Conservation (phyloP, 495 filamentous ascomycete species). For the Clavariopsis aquatica region DNA sequence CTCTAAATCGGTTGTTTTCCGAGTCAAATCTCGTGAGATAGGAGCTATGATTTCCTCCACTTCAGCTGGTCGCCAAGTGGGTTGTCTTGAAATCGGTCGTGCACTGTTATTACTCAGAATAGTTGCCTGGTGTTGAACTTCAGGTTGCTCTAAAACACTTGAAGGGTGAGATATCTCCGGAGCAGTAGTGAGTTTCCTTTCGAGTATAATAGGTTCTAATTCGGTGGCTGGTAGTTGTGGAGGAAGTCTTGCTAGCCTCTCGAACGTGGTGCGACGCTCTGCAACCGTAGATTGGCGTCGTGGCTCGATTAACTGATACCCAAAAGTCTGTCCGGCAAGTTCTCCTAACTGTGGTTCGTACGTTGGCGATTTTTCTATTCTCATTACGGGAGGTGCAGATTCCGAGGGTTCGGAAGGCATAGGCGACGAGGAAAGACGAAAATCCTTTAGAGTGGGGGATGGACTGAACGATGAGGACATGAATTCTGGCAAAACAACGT, state of each 20-base stretch:
- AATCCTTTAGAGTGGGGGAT: not conserved
- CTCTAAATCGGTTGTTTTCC: not conserved
- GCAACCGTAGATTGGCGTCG: not conserved
- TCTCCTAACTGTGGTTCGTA: not conserved
- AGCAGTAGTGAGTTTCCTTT: too few relatives aligned
- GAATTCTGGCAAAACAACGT: not conserved
- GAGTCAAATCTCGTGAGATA: not conserved
- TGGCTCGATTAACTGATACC: not conserved
- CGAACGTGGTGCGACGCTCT: not conserved
- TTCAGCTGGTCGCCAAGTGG: too few relatives aligned
- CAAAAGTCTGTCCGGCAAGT: not conserved
- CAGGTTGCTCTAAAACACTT: too few relatives aligned
- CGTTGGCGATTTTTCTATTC: not conserved
- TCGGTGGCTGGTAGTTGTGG: not conserved
- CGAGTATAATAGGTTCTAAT: too few relatives aligned
- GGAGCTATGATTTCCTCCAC: too few relatives aligned
- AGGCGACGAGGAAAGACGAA: not conserved
- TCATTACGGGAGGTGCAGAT: not conserved
- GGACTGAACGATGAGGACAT: not conserved
- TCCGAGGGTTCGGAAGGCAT: not conserved
- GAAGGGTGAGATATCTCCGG: too few relatives aligned
- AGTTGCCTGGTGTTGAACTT: too few relatives aligned
- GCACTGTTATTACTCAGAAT: too few relatives aligned
- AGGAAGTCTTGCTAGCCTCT: not conserved
- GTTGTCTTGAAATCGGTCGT: too few relatives aligned